phyloP scores from a whole-genome alignment of 176 grass and related monocot genomes.

The Juncus inflexus region DNA sequence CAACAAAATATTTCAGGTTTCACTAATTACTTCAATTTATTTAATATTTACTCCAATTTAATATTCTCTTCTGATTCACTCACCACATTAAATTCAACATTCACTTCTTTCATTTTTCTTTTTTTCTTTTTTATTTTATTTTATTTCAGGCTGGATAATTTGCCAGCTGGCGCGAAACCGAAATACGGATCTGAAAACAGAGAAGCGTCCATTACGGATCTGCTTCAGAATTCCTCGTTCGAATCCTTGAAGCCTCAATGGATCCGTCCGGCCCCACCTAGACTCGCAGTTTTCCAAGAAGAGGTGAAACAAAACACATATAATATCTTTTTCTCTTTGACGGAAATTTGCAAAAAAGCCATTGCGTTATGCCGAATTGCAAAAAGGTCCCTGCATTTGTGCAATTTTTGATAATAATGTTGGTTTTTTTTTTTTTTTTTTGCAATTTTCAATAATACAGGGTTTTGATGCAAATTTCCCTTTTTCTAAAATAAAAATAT shows the following conservation, averaged over 20 bases:
- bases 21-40: too few species aligned
- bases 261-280: constrained; percentile 78
- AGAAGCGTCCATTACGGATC: constrained; percentile 48
- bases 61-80: too few species aligned
- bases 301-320: constrained; percentile 40
- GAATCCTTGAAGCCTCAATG: constrained; percentile 72
- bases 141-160: constrained; percentile 41
- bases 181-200: constrained; percentile 50
- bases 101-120: constrained; percentile 27
- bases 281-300: constrained; percentile 79
- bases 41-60: too few species aligned
- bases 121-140: constrained; percentile 2
- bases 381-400: too few species aligned
- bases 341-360: background rate
- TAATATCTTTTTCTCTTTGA: too few species aligned
- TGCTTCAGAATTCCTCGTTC: constrained; percentile 55
- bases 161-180: constrained; percentile 40
- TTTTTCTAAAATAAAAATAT: constrained; percentile 19
- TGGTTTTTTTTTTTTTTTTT: too few species aligned
- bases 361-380: too few species aligned
- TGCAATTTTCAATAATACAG: too few species aligned
- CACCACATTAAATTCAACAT: constrained; percentile 12
- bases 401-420: too few species aligned
- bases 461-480: too few species aligned
- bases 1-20: too few species aligned